These are phyloP conservation scores for Citrus sp. DNA, from an alignment of 345 rosid species.

Conservation along the genomic window DNA sequence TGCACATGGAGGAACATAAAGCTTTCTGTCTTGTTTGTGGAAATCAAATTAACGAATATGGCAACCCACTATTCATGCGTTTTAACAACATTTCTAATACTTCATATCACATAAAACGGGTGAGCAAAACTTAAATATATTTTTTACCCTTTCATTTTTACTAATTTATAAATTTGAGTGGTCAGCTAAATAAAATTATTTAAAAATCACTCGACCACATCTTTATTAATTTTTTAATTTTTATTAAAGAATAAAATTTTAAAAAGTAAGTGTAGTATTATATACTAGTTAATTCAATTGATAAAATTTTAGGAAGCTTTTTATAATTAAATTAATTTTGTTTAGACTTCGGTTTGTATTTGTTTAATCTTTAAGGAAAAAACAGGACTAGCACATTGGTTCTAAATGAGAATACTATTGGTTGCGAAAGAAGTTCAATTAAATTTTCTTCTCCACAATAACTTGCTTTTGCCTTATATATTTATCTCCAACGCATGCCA, in stretches of 20 bases:
- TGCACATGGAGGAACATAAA: constrained; percentile 6
- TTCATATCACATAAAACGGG: too few relatives aligned
- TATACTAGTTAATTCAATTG: background rate
- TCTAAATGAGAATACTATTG: background rate
- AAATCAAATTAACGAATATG: background rate
- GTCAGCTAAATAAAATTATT: accelerated
- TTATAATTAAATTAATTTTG: background rate
- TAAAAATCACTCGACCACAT: background rate
- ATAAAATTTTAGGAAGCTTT: background rate
- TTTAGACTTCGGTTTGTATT: too few relatives aligned
- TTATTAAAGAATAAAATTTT: background rate
- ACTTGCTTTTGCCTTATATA: background rate
- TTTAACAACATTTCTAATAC: background rate
- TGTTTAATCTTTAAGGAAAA: too few relatives aligned
- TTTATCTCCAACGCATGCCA: background rate
- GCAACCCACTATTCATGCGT: background rate
- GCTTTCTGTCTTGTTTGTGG: background rate
- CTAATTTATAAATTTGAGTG: accelerated
- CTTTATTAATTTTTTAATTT: background rate
- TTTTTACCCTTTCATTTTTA: too few relatives aligned
- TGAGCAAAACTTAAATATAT: too few relatives aligned
- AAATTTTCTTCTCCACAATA: background rate
- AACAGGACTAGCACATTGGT: background rate
- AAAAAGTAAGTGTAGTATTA: background rate
- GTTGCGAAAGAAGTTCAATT: background rate